A percentile compares a stretch with the other conserved stretches of the same genome.
Evolutionary conservation across 2,329 filamentous ascomycete species (phyloP).

Genomic region (Cadophora luteo-olivacea): DNA sequence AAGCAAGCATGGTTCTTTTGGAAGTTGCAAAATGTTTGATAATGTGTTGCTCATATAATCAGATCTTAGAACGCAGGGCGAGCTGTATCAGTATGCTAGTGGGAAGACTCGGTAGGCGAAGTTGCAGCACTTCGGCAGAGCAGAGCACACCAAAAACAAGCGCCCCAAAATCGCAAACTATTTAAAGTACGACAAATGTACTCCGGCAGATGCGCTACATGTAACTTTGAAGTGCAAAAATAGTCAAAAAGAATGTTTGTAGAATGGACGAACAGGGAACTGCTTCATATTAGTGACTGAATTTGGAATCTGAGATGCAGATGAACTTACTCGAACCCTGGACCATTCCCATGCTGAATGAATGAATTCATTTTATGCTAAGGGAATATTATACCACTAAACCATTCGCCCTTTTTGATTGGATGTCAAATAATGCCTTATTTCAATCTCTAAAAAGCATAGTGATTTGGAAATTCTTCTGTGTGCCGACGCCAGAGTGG

Average conservation of each 20-base stretch:
- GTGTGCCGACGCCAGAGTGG: background rate
- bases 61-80: too few relatives aligned
- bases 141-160: too few relatives aligned
- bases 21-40: too few relatives aligned
- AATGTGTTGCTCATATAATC: too few relatives aligned
- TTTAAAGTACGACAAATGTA: too few relatives aligned
- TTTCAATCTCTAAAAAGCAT: background rate
- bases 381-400: constrained; percentile 23
- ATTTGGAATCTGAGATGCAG: background rate
- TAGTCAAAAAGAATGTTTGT: background rate
- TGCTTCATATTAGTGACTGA: background rate
- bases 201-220: too few relatives aligned
- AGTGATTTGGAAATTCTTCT: too few relatives aligned
- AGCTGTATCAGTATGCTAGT: too few relatives aligned
- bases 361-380: constrained; percentile 5
- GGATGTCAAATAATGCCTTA: background rate
- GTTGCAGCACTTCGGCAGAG: too few relatives aligned
- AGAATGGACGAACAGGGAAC: constrained; percentile 18
- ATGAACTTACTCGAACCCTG: constrained; percentile 17
- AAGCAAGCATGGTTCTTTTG: too few relatives aligned
- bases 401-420: constrained; percentile 18
- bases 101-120: too few relatives aligned
- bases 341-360: constrained; percentile 11
- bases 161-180: too few relatives aligned
- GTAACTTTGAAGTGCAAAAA: background rate